A percentile compares a stretch with the other conserved stretches of the same genome.
Evolutionary conservation across 371 early-diverging fungal genomes (phyloP).

Genomic region (Massospora cicadina): DNA sequence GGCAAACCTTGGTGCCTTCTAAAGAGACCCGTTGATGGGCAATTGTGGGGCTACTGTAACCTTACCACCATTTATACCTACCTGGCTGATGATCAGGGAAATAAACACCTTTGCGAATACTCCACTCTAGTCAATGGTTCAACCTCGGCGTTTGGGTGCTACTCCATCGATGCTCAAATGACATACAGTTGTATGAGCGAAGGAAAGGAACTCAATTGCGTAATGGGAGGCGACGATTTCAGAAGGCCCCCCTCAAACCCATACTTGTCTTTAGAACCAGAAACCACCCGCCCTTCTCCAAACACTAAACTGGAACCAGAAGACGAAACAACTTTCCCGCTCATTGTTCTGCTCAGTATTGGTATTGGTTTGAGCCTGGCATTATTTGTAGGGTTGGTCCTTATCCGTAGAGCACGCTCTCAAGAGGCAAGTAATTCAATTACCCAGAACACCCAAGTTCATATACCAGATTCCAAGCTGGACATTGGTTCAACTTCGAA

Average conservation of each 20-base stretch:
- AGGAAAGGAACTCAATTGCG: neutral
- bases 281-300: neutral
- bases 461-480: neutral
- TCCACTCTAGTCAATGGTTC: neutral
- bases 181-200: neutral
- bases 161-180: neutral
- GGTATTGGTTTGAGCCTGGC: neutral
- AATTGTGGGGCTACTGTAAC: slow-evolving; percentile 7
- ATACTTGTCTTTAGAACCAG: neutral
- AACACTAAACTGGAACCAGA: neutral
- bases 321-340: neutral
- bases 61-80: neutral
- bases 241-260: neutral
- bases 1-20: slow-evolving; percentile 9
- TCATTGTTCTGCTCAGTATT: neutral
- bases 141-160: neutral
- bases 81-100: neutral
- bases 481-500: neutral
- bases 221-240: neutral
- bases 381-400: neutral
- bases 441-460: neutral
- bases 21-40: neutral
- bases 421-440: neutral
- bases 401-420: neutral
- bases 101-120: neutral